phyloP scores from a whole-genome alignment of 2,329 filamentous ascomycete genomes.

The Fusarium scirpi region DNA sequence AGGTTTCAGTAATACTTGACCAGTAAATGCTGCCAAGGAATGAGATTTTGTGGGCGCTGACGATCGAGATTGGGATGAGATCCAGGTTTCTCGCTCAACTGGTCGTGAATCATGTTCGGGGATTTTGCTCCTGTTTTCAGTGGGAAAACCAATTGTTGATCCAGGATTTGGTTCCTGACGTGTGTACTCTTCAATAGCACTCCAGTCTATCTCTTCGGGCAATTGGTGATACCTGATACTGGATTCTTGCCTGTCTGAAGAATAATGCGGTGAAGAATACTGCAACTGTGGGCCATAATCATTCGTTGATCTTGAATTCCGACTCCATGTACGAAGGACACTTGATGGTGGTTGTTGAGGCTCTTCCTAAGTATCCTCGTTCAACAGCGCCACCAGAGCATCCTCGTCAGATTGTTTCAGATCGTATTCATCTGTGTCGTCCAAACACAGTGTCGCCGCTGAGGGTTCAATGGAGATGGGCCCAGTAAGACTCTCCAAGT shows the following conservation, averaged over 20 bases:
- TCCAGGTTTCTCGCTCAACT: background rate
- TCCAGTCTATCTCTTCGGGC: conserved; percentile 58
- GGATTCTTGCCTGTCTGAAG: background rate
- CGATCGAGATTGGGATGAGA: conserved; percentile 1
- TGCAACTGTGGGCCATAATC: conserved; percentile 55
- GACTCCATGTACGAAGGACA: conserved; percentile 49
- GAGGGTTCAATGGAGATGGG: background rate
- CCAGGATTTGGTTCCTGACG: conserved; percentile 5
- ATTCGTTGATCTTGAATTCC: conserved; percentile 50
- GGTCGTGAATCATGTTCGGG: background rate
- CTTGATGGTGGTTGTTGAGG: conserved; percentile 47
- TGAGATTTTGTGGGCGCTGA: conserved; percentile 14
- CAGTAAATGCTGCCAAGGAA: background rate
- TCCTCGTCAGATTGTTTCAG: conserved; percentile 31
- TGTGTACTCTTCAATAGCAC: conserved; percentile 43
- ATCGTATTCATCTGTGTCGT: conserved; percentile 5
- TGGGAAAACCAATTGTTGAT: conserved; percentile 1
- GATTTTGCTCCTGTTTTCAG: conserved; percentile 4
- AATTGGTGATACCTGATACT: conserved; percentile 37
- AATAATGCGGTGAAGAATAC: conserved; percentile 48
- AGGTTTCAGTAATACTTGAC: conserved; percentile 28
- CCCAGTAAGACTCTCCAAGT: conserved; percentile 19
- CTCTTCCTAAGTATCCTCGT: conserved; percentile 11
- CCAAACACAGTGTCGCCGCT: background rate
- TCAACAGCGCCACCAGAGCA: conserved; percentile 29